phyloP scores from a whole-genome alignment of 2,329 filamentous ascomycete species.

The Botrytis pseudocinerea region DNA sequence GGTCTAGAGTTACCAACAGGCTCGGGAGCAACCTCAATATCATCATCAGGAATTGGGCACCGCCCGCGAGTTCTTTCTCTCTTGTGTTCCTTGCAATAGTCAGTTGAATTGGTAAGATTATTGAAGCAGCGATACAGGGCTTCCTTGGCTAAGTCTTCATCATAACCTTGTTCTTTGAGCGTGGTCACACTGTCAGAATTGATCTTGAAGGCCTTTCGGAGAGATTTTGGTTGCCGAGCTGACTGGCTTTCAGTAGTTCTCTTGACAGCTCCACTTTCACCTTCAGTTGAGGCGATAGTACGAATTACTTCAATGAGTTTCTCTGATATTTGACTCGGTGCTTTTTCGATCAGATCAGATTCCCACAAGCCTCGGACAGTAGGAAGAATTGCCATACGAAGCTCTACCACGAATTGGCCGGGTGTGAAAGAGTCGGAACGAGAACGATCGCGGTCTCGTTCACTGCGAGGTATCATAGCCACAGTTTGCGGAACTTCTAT shows the following conservation, averaged over 20 bases:
- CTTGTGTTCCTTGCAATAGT: conserved; percentile 72
- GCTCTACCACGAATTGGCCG: conserved; percentile 80
- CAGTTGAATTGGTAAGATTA: conserved; percentile 56
- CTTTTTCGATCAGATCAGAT: conserved; percentile 78
- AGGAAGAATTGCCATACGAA: conserved; percentile 78
- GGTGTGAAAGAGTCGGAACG: conserved; percentile 62
- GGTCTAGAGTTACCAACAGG: conserved; percentile 27
- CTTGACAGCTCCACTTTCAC: conserved; percentile 66
- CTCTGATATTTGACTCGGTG: conserved; percentile 73
- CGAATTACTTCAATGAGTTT: conserved; percentile 82
- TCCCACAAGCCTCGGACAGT: conserved; percentile 80
- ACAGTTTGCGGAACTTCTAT: conserved; percentile 70
- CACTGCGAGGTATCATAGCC: conserved; percentile 51
- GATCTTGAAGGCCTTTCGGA: conserved; percentile 52
- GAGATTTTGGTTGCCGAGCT: conserved; percentile 44
- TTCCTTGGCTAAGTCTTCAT: conserved; percentile 68
- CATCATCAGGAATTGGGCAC: conserved; percentile 65
- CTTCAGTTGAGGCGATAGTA: conserved; percentile 73
- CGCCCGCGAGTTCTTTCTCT: conserved; percentile 61
- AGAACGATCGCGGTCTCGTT: conserved; percentile 56
- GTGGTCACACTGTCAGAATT: conserved; percentile 49
- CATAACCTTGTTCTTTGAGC: conserved; percentile 49
- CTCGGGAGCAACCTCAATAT: conserved; percentile 47
- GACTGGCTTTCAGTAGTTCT: conserved; percentile 57
- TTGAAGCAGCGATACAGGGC: conserved; percentile 82